These are phyloP conservation scores for Vaccinium vitisidaea DNA, from an alignment of 148 eudicot genomes.

Conservation along the genomic window DNA sequence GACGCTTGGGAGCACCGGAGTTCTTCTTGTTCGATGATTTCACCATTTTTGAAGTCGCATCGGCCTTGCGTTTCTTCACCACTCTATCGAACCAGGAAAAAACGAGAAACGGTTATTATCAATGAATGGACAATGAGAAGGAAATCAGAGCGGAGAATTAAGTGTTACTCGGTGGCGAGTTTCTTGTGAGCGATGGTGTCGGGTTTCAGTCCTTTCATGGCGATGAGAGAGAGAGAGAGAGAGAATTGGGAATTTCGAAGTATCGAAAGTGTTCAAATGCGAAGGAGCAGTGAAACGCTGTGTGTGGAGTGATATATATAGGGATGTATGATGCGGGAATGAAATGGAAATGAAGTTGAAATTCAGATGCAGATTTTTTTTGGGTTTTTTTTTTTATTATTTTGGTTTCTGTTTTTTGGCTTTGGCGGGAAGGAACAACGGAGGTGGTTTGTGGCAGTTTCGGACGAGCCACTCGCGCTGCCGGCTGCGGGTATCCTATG, in stretches of 20 bases:
- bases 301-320: neutral
- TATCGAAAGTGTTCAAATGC: neutral
- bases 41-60: slow-evolving; percentile 8
- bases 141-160: too few relatives aligned
- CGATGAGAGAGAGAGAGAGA: neutral
- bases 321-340: neutral
- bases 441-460: neutral
- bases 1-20: slow-evolving; percentile 37
- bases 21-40: slow-evolving; percentile 15
- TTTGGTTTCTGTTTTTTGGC: neutral
- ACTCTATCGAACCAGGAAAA: slow-evolving; percentile 6
- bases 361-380: neutral
- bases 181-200: slow-evolving; percentile 15
- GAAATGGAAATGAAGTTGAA: neutral
- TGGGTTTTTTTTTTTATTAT: too few relatives aligned
- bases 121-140: neutral
- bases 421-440: neutral
- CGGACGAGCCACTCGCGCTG: neutral
- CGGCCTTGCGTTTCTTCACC: slow-evolving; percentile 24
- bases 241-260: too few relatives aligned
- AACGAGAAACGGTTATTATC: neutral
- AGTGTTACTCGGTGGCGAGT: slow-evolving; percentile 1
- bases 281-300: neutral
- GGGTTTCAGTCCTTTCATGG: slow-evolving; percentile 14
- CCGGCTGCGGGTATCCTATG: too few relatives aligned